Percentiles rank a stretch among this genome's conserved stretches.
Conservation (phyloP, 495 filamentous ascomycete species). For the Achaetomiella virescens region DNA sequence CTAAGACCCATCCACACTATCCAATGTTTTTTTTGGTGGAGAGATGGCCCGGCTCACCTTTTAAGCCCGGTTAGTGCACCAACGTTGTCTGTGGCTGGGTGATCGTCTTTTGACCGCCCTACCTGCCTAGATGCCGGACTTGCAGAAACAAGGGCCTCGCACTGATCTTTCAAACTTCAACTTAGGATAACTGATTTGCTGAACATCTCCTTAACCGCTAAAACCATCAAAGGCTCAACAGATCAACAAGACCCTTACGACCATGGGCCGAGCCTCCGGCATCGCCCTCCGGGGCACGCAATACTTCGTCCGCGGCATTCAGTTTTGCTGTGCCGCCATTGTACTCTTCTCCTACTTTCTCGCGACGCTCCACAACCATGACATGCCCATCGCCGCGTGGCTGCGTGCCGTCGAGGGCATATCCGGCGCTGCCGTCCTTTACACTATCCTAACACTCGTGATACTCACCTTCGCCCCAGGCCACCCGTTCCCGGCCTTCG, state of each 20-base stretch:
- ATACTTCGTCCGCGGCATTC: slow-evolving; percentile 59
- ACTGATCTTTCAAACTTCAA: neutral
- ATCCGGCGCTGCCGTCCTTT: slow-evolving; percentile 64
- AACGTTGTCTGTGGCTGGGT: neutral
- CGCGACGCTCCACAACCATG: slow-evolving; percentile 51
- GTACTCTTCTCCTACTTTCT: slow-evolving; percentile 77
- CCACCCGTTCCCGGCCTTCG: slow-evolving; percentile 55
- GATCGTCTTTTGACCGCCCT: neutral
- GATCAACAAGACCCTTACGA: neutral
- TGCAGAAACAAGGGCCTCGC: neutral
- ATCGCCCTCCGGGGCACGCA: slow-evolving; percentile 56
- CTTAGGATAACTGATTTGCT: neutral
- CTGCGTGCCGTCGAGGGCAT: slow-evolving; percentile 77
- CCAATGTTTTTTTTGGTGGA: neutral
- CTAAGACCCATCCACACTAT: neutral
- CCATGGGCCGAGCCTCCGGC: slow-evolving; percentile 42
- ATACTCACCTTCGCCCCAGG: slow-evolving; percentile 76
- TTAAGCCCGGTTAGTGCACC: neutral
- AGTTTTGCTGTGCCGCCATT: slow-evolving; percentile 64
- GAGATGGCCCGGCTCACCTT: neutral
- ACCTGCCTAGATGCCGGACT: neutral
- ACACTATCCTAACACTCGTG: slow-evolving; percentile 61
- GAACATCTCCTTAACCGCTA: neutral
- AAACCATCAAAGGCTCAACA: neutral
- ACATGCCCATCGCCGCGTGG: slow-evolving; percentile 54